Percentiles rank a stretch among this genome's conserved stretches.
phyloP scores from a whole-genome alignment of 2,329 filamentous ascomycete genomes.

The Xylariaceae sp. region DNA sequence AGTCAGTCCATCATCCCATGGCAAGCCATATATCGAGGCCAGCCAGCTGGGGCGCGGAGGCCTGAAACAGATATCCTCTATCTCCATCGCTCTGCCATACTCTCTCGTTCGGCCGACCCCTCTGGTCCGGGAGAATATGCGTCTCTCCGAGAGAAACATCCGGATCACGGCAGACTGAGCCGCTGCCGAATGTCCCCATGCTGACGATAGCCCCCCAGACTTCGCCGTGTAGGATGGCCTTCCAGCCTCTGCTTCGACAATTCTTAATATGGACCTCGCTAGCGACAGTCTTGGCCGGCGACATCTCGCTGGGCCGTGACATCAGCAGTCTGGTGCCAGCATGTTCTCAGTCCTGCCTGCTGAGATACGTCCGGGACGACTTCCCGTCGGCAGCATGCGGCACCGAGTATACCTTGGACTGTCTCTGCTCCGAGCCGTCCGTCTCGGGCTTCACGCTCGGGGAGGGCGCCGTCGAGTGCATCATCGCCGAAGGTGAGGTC shows the following conservation, averaged over 20 bases:
- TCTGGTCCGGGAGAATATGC: no score
- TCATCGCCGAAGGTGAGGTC: slow-evolving; percentile 43
- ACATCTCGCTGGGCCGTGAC: slow-evolving; percentile 17
- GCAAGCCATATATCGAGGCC: slow-evolving; percentile 16
- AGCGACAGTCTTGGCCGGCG: slow-evolving; percentile 13
- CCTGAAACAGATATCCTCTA: slow-evolving; percentile 16
- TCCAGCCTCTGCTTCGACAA: slow-evolving; percentile 17
- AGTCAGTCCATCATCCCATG: slow-evolving; percentile 7
- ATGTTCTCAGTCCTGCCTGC: slow-evolving; percentile 43
- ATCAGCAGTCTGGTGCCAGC: slow-evolving; percentile 18
- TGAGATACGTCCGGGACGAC: slow-evolving; percentile 54
- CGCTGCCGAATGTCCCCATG: slow-evolving; percentile 12
- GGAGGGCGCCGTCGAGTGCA: slow-evolving; percentile 64
- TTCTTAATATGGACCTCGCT: slow-evolving; percentile 23
- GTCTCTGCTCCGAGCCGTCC: slow-evolving; percentile 55
- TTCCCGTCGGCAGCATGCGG: slow-evolving; percentile 45
- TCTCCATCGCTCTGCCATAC: slow-evolving; percentile 5
- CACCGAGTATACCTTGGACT: slow-evolving; percentile 45
- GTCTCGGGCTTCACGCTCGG: slow-evolving; percentile 59
- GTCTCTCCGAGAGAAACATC: slow-evolving; percentile 11
- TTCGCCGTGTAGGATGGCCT: slow-evolving; percentile 24
- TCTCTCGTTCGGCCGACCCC: slow-evolving; percentile 5
- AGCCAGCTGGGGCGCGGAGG: slow-evolving; percentile 5
- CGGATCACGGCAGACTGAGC: slow-evolving; percentile 9
- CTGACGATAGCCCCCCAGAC: slow-evolving; percentile 19